Evolutionary conservation across 1,284 basidiomycete species (phyloP).

Genomic region (Ganoderma sinense): DNA sequence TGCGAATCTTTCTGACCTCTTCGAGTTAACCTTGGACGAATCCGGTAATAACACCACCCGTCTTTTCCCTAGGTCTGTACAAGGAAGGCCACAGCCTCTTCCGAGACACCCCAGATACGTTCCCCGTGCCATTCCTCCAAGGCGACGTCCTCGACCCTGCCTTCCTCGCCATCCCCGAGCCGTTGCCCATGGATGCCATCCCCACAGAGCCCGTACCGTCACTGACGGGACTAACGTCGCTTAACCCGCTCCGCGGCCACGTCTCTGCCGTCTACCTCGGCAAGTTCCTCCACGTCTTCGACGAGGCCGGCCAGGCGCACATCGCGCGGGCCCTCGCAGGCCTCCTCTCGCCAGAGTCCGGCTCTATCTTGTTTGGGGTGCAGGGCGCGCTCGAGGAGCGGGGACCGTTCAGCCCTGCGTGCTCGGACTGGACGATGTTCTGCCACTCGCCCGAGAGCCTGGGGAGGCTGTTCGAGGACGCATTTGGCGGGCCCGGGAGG

Average conservation of each 20-base stretch:
- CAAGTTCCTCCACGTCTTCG: constrained; percentile 58
- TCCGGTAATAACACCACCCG: no score
- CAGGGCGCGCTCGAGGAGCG: constrained; percentile 34
- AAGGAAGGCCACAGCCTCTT: constrained; percentile 40
- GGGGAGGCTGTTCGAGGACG: constrained; percentile 49
- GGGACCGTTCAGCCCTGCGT: constrained; percentile 15
- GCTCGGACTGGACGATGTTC: constrained; percentile 33
- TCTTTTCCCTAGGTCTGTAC: constrained; percentile 37
- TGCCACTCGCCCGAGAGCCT: constrained; percentile 48
- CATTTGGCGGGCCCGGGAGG: constrained; percentile 44
- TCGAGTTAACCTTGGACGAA: no score
- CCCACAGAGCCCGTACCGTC: constrained; percentile 37
- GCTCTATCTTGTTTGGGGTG: constrained; percentile 44
- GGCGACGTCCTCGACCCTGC: constrained; percentile 50
- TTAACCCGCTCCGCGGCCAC: constrained; percentile 51
- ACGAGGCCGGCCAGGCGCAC: constrained; percentile 46
- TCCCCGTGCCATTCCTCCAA: constrained; percentile 50
- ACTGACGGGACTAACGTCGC: constrained; percentile 41
- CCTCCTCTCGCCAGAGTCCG: constrained; percentile 45
- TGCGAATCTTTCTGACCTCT: no score
- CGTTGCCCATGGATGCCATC: constrained; percentile 32
- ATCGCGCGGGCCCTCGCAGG: constrained; percentile 47
- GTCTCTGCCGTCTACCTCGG: constrained; percentile 53
- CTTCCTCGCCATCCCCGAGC: constrained; percentile 36
- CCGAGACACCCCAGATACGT: constrained; percentile 42